Conservation (phyloP, 805 yeast genomes). For the Kodamaea laetipori region DNA sequence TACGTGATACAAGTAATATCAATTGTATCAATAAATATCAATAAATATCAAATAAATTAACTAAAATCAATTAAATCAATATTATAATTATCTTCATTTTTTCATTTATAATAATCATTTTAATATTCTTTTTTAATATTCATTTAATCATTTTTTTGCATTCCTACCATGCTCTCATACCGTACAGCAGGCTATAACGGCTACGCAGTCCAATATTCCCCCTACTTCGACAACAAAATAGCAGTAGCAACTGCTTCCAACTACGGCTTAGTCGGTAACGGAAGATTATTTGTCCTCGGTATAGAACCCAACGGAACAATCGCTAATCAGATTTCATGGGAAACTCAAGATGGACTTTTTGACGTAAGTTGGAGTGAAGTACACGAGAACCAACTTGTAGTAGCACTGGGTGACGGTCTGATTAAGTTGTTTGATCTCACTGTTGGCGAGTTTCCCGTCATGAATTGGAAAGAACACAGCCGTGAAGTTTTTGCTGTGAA, state of each 20-base stretch:
- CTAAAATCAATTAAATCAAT: too few species aligned
- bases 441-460: slow-evolving; percentile 67
- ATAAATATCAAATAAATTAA: too few species aligned
- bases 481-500: slow-evolving; percentile 72
- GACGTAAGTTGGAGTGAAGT: slow-evolving; percentile 88
- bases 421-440: slow-evolving; percentile 78
- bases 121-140: too few species aligned
- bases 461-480: slow-evolving; percentile 74
- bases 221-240: slow-evolving; percentile 83
- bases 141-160: too few species aligned
- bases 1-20: too few species aligned
- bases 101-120: too few species aligned
- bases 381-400: slow-evolving; percentile 82
- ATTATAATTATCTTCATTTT: too few species aligned
- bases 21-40: too few species aligned
- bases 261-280: slow-evolving; percentile 94
- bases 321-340: slow-evolving; percentile 57
- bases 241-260: slow-evolving; percentile 93
- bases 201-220: slow-evolving; percentile 85
- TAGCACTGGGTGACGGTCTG: slow-evolving; percentile 90
- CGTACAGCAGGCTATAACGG: slow-evolving; percentile 84
- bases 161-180: slow-evolving; percentile 76
- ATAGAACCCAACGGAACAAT: slow-evolving; percentile 70
- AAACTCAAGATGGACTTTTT: slow-evolving; percentile 92
- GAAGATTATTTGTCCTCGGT: slow-evolving; percentile 69